Percentiles rank a stretch among this genome's conserved stretches.
phyloP scores from a whole-genome alignment of 352 stramenopile genomes.

The Globisporangium heterothallicum region DNA sequence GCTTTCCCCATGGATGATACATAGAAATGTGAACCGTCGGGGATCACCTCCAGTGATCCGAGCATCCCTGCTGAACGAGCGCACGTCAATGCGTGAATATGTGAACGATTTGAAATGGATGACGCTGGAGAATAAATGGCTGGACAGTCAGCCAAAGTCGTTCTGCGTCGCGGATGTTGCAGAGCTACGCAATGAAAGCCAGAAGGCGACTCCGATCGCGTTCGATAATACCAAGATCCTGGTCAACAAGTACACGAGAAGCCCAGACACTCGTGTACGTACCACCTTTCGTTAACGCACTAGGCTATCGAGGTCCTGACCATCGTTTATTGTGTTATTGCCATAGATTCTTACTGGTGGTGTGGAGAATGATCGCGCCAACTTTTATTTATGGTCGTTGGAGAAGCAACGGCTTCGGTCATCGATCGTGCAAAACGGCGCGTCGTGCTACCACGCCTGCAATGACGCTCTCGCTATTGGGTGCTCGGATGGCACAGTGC shows the following conservation, averaged over 20 bases:
- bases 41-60: conserved; percentile 80
- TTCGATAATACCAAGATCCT: conserved; percentile 71
- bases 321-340: too few relatives aligned
- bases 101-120: conserved; percentile 79
- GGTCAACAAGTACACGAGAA: conserved; percentile 57
- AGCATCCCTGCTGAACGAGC: conserved; percentile 75
- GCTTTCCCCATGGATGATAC: neutral
- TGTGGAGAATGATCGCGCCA: conserved; percentile 64
- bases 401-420: conserved; percentile 56
- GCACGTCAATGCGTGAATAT: conserved; percentile 84
- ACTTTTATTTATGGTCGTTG: conserved; percentile 85
- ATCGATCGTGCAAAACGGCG: conserved; percentile 62
- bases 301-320: too few relatives aligned
- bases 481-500: conserved; percentile 68
- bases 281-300: too few relatives aligned
- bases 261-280: conserved; percentile 58
- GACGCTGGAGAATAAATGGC: conserved; percentile 64
- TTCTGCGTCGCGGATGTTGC: conserved; percentile 42
- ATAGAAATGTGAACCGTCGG: conserved; percentile 83
- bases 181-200: conserved; percentile 52
- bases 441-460: conserved; percentile 74
- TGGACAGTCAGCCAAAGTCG: conserved; percentile 35
- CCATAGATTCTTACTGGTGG: conserved; percentile 78
- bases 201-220: conserved; percentile 35
- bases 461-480: conserved; percentile 77